Evolutionary conservation across 371 early-diverging fungal species (phyloP).

Genomic region (Mortierella sp.): DNA sequence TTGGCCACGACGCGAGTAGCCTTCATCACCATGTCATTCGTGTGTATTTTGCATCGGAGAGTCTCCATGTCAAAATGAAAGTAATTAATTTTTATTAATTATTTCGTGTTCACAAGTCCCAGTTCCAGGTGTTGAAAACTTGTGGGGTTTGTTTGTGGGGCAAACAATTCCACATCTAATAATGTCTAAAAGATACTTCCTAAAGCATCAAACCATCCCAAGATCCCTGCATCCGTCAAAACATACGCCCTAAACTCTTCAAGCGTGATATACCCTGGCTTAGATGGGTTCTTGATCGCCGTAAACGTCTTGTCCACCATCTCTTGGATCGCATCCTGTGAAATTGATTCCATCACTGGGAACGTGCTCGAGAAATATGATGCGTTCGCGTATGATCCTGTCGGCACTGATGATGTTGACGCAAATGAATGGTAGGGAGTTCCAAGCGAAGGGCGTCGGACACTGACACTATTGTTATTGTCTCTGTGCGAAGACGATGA

Average conservation of each 20-base stretch:
- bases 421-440: conserved; percentile 48
- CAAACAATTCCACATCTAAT: too few relatives aligned
- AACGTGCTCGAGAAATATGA: conserved; percentile 72
- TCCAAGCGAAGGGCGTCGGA: conserved; percentile 50
- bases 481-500: conserved; percentile 1
- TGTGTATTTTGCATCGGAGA: too few relatives aligned
- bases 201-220: conserved; percentile 80
- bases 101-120: too few relatives aligned
- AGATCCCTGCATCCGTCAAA: conserved; percentile 74
- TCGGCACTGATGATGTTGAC: conserved; percentile 36
- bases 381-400: conserved; percentile 55
- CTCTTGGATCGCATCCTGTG: conserved; percentile 92
- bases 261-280: conserved; percentile 73
- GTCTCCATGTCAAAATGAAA: background rate
- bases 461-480: conserved; percentile 10
- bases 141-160: too few relatives aligned
- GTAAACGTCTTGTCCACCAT: conserved; percentile 92
- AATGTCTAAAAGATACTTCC: conserved; percentile 74
- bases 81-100: too few relatives aligned
- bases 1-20: too few relatives aligned
- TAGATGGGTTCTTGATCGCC: conserved; percentile 69
- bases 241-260: conserved; percentile 85
- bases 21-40: too few relatives aligned
- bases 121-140: too few relatives aligned
- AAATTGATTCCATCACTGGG: conserved; percentile 92